Percentiles rank a stretch among this genome's conserved stretches.
Evolutionary conservation across 163 green algal species (phyloP).

Genomic region (Chloromonas sp.): DNA sequence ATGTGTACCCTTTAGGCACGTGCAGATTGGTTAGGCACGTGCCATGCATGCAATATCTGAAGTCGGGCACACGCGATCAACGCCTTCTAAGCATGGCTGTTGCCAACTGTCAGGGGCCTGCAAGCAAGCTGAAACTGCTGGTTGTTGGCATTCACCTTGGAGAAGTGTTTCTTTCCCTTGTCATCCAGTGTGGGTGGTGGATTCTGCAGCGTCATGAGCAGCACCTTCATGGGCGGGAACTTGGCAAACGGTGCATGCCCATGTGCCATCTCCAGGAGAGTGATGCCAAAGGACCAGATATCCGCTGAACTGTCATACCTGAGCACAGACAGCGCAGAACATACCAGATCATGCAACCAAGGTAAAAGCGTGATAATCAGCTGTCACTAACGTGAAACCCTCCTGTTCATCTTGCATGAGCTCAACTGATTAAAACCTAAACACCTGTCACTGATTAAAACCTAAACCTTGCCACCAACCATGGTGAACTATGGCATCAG

Average conservation of each 20-base stretch:
- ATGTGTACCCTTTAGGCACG: too few relatives aligned
- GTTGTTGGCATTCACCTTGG: conserved; percentile 45
- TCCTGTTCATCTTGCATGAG: too few relatives aligned
- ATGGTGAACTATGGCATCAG: too few relatives aligned
- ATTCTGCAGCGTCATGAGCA: conserved; percentile 67
- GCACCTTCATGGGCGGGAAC: conserved; percentile 81
- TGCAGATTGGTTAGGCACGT: neutral
- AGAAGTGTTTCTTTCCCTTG: conserved; percentile 73
- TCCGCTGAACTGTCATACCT: conserved; percentile 85
- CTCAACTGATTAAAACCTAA: too few relatives aligned
- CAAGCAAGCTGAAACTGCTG: neutral
- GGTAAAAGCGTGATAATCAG: neutral
- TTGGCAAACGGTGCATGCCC: conserved; percentile 85
- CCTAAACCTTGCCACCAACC: too few relatives aligned
- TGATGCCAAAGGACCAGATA: conserved; percentile 99
- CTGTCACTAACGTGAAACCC: too few relatives aligned
- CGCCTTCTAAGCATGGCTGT: neutral
- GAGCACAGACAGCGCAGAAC: conserved; percentile 2
- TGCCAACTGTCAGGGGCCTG: neutral
- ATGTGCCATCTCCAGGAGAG: conserved; percentile 88
- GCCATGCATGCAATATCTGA: neutral
- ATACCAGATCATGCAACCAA: neutral
- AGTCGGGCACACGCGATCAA: neutral
- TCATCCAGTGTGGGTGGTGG: conserved; percentile 87
- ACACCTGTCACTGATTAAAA: too few relatives aligned